Conservation (phyloP, 1,284 basidiomycete genomes). For the Fomitopsis palustris region DNA sequence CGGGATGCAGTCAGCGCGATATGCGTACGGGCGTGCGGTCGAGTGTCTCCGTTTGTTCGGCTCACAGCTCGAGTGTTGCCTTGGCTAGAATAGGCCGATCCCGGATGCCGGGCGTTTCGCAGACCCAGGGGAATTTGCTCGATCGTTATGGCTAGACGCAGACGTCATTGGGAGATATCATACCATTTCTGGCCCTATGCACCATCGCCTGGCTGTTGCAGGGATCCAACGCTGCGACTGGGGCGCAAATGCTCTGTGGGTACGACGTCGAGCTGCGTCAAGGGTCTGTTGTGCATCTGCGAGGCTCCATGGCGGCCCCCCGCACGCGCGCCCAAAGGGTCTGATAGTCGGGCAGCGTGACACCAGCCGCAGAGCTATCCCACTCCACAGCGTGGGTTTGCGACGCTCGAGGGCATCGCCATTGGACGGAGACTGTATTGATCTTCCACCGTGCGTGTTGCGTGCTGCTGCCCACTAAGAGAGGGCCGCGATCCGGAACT, state of each 20-base stretch:
- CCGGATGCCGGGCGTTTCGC: neutral
- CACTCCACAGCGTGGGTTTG: slow-evolving; percentile 1
- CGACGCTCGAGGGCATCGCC: neutral
- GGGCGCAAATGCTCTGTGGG: neutral
- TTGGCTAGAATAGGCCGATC: neutral
- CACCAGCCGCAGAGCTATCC: neutral
- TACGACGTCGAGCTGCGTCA: neutral
- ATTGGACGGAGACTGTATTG: neutral
- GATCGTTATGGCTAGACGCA: neutral
- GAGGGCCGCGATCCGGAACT: neutral
- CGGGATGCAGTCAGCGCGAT: neutral
- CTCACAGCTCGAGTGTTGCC: neutral
- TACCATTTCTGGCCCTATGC: neutral
- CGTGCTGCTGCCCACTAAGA: neutral
- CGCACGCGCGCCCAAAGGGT: neutral
- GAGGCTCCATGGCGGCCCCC: neutral
- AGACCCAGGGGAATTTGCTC: neutral
- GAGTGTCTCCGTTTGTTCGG: neutral
- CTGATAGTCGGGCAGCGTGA: neutral
- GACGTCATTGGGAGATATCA: neutral
- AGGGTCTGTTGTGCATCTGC: neutral
- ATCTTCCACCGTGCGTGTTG: neutral
- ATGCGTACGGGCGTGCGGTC: neutral
- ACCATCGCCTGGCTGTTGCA: neutral
- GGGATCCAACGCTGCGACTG: neutral